Base-by-base conservation (phyloP, 208 protist species). In the Blechomonas ayalai region DNA sequence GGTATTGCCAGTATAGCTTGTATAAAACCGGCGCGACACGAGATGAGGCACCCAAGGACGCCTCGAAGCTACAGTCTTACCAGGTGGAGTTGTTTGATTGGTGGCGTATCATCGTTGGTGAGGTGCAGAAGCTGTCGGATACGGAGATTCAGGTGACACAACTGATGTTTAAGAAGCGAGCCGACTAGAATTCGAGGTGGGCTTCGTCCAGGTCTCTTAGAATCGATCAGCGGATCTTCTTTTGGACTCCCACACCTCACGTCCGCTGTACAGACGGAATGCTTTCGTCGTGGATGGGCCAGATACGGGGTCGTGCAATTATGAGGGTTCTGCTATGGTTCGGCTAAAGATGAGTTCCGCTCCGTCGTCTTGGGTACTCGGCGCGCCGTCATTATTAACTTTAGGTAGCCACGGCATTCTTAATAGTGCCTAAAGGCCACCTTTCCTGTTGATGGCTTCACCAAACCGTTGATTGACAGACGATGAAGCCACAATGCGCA, bases 1-100 rank as follows among this genome's bases (percentile, higher is more conserved):
- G 81, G 6, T 90, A 86, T 49, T 90, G 81, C 39, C 76, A 90
- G 71, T 90, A 90, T 59, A 66, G 46, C 13, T 44, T 90, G 20
- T 90, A 79, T 59, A 90, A 86, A 61, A 79, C 73, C 1, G 81
- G 81, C 2, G 44, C 52, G 1, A 47, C 45, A n/a, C 35, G 56
- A 39, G 81, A 86, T 15, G 76, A 89, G 59, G 31, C 40, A 13
- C 26, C 32, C 13, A 5, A 49, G 38, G 42, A 66, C 20, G 40
- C 40, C 18, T 33, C 4, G 8, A 59, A 56, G 41, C 42, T 70
- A 13, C 48, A 75, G 37, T 58, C 49, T 16, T 67, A 67, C 42
- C 19, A 61, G 20, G 23, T 71, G 56, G 56, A 80, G 3, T 50
- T 87, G 13, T 79, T 78, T 29, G 78, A 87, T 35, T 87, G 78